phyloP scores from a whole-genome alignment of 768 basidiomycete genomes.

The Inosperma sp. region DNA sequence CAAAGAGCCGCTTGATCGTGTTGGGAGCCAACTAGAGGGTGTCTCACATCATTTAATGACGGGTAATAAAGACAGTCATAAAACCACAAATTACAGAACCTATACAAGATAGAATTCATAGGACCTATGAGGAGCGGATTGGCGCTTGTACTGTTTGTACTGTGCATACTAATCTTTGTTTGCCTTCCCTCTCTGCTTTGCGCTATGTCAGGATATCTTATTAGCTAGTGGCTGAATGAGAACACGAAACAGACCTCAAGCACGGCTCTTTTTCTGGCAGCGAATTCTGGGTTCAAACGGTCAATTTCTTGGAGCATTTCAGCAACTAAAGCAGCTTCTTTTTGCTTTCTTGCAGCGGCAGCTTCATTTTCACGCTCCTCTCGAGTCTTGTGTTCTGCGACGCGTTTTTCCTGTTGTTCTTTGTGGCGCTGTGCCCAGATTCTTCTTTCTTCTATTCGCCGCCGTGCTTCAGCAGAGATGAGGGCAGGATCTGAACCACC shows the following conservation, averaged over 20 bases:
- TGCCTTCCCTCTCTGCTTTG: slow-evolving; percentile 30
- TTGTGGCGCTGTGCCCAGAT: slow-evolving; percentile 51
- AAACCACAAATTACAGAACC: background rate
- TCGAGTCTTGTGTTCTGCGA: slow-evolving; percentile 35
- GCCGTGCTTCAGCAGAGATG: slow-evolving; percentile 38
- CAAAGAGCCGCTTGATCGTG: slow-evolving; percentile 56
- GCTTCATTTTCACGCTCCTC: slow-evolving; percentile 37
- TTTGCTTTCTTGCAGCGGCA: slow-evolving; percentile 26
- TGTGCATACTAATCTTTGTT: slow-evolving; percentile 17
- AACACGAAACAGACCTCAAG: slow-evolving; percentile 38
- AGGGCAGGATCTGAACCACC: slow-evolving; percentile 23
- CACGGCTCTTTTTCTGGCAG: slow-evolving; percentile 47
- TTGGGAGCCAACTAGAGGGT: slow-evolving; percentile 36
- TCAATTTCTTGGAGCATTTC: slow-evolving; percentile 54
- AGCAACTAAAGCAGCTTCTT: slow-evolving; percentile 42
- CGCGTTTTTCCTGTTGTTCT: slow-evolving; percentile 46
- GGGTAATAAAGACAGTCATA: background rate
- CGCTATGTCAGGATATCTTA: slow-evolving; percentile 16
- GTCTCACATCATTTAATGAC: too few relatives aligned
- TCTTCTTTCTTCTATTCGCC: slow-evolving; percentile 45
- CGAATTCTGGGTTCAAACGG: slow-evolving; percentile 58
- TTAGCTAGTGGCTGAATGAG: background rate
- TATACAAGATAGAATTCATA: background rate
- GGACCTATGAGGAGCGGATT: too few relatives aligned
- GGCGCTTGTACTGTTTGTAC: too few relatives aligned